Evolutionary conservation across 2,329 filamentous ascomycete species (phyloP).

Genomic region (Blumeria graminis): DNA sequence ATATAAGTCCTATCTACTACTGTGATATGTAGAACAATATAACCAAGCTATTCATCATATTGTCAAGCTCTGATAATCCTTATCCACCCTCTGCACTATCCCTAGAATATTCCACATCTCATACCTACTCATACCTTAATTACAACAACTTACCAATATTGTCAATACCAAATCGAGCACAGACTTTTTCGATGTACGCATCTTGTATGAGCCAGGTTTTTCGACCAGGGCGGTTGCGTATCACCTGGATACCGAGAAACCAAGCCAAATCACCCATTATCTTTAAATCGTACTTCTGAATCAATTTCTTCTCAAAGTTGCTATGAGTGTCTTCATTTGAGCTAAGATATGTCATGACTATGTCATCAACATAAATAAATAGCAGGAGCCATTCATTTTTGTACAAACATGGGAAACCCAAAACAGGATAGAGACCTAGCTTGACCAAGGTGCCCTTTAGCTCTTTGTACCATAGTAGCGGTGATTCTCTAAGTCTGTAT

Average conservation of each 20-base stretch:
- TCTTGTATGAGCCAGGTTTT: no score
- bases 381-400: neutral
- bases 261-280: neutral
- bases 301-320: neutral
- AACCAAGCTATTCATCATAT: no score
- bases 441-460: neutral
- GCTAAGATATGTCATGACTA: neutral
- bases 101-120: no score
- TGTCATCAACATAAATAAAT: neutral
- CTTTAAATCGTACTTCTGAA: neutral
- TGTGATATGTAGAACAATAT: no score
- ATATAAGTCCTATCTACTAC: no score
- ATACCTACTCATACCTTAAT: no score
- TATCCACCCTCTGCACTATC: no score
- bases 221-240: neutral
- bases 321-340: neutral
- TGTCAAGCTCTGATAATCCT: no score
- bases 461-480: neutral
- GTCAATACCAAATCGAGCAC: no score
- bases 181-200: no score
- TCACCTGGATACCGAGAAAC: neutral
- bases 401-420: slow-evolving; percentile 1
- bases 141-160: no score
- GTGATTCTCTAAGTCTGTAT: neutral
- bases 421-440: neutral